Evolutionary conservation across 192 early-diverging fungal species (phyloP), one percentile per base, ranked within the genome.

Genomic region (Umbelopsis ramanniana): DNA sequence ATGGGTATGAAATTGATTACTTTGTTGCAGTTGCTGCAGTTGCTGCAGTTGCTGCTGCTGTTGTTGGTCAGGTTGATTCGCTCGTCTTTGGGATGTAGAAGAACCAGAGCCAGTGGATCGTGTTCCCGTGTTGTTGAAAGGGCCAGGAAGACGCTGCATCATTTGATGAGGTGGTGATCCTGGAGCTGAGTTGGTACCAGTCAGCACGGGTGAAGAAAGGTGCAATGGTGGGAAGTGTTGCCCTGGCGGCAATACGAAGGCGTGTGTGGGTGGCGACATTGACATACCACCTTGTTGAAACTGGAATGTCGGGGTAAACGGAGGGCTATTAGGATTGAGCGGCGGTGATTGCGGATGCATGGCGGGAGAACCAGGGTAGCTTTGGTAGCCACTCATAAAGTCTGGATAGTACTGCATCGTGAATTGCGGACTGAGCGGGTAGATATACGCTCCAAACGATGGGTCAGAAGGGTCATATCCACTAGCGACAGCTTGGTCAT

Each of bases 291-390:
- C 76, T 52, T 70, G 76, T 2, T 71, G 76, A 73, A 79, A 73
- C 67, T 79, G 73, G 46, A 63, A 71, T 9, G 79, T 81, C 46
- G 80, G 77, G 55, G 74, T 75, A 60, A 82, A 84, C 8, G 78
- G 78, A 43, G 83, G 83, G 45, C 77, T 79, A 29, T 73, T 70
- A 23, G 83, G 80, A 40, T 79, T 76, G 24, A 82, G 74, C 23
- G 80, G 75, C 17, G 81, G 78, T 8, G 83, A 84, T 72, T 84
- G 83, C 29, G 77, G 77, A 60, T 82, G 77, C 24, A 84, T 55
- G 17, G 78, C 72, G 33, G 83, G 83, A 19, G 80, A 77, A 22
- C 83, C 83, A 15, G 83, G 77, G 52, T 82, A 84, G 46, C 72
- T 76, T 48, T 76, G 79, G 43, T 74, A 76, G n/a, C 73, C 79